Conservation (phyloP, 352 stramenopile genomes). For the Pythium brachiatum region DNA sequence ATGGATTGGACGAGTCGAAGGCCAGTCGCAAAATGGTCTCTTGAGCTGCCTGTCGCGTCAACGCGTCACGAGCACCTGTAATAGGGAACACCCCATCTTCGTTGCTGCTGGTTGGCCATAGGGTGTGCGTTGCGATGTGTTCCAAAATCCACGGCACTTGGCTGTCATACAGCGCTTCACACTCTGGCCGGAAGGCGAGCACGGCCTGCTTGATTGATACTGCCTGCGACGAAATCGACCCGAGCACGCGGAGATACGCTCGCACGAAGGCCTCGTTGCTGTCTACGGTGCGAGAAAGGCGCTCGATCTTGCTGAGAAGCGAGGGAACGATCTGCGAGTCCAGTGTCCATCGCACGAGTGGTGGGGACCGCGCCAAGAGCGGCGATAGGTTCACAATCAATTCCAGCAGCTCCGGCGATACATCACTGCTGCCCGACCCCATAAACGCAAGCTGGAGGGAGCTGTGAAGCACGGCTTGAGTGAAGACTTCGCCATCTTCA, state of each 20-base stretch:
- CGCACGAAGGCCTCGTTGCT: not conserved
- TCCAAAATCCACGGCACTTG: conserved; percentile 7
- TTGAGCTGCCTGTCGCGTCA: conserved; percentile 13
- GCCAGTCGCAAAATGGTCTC: conserved; percentile 1
- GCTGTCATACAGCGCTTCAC: not conserved
- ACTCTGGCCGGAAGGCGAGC: not conserved
- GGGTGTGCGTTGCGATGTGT: not conserved
- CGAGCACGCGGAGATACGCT: conserved; percentile 9
- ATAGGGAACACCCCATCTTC: not conserved
- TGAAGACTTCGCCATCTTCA: not conserved
- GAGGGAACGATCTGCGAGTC: not conserved
- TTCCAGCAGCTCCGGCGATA: not conserved
- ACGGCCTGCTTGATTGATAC: not conserved
- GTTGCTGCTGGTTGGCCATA: conserved; percentile 8
- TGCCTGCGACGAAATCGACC: not conserved
- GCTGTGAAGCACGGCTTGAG: not conserved
- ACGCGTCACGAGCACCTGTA: not conserved
- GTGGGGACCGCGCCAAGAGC: not conserved
- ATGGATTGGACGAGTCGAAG: not conserved
- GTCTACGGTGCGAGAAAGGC: not conserved
- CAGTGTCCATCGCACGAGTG: conserved; percentile 3
- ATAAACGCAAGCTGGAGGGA: not conserved
- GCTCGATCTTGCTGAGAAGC: conserved; percentile 3
- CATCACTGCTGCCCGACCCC: not conserved
- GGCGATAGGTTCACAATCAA: conserved; percentile 9